phyloP scores from a whole-genome alignment of 2,329 filamentous ascomycete genomes.

The Alternaria novae-zelandiae region DNA sequence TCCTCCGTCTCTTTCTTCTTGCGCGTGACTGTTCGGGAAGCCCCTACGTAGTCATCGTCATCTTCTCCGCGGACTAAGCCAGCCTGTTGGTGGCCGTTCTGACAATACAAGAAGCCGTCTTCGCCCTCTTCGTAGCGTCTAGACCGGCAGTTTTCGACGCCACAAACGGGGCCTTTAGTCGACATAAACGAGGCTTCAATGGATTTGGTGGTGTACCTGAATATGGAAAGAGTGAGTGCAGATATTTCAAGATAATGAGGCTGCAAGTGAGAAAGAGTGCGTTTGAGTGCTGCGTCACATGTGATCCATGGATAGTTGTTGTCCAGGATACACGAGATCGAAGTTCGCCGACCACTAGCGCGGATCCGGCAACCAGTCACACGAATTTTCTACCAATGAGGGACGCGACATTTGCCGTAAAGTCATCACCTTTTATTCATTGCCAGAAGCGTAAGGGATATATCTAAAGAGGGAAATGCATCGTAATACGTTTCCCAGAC shows the following conservation, averaged over 20 bases:
- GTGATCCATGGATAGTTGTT: not conserved
- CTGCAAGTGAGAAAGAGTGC: not conserved
- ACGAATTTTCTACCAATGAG: constrained; percentile 26
- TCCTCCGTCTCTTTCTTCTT: constrained; percentile 59
- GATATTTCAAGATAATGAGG: not conserved
- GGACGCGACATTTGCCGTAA: constrained; percentile 30
- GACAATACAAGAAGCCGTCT: constrained; percentile 79
- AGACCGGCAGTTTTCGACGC: constrained; percentile 71
- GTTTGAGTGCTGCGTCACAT: not conserved
- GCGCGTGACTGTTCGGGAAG: constrained; percentile 61
- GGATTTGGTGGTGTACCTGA: not conserved
- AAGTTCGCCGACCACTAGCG: constrained; percentile 30
- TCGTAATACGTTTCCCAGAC: constrained; percentile 46
- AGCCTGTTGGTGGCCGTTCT: constrained; percentile 73
- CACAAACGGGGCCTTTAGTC: constrained; percentile 51
- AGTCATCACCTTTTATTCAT: constrained; percentile 47
- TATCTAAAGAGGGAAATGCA: constrained; percentile 43
- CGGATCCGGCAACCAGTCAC: constrained; percentile 31
- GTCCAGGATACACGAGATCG: not conserved
- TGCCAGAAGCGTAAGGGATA: constrained; percentile 46
- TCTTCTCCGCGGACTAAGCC: constrained; percentile 55
- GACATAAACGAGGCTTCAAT: not conserved
- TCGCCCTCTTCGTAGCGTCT: constrained; percentile 70
- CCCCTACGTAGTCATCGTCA: constrained; percentile 69
- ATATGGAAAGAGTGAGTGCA: not conserved